Evolutionary conservation across 208 protist species (phyloP), one percentile per base, ranked within the genome.

Genomic region (Wallacemonas collosoma): DNA sequence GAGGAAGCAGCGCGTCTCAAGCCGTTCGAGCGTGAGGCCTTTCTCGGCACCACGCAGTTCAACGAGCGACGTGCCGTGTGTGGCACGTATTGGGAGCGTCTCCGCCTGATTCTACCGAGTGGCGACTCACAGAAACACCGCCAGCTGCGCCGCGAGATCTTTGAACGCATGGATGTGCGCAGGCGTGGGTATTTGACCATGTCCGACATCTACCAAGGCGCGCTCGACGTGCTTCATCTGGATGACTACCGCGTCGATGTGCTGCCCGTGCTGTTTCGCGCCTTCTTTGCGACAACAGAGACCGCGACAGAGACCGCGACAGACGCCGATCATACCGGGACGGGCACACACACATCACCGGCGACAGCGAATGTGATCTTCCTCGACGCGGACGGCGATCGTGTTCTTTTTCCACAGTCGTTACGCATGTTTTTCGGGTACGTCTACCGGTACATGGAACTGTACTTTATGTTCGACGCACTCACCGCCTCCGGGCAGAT

Each of bases 391-490:
- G 58, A 70, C 1, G 41, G 69, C 51, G 85, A 95, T 64, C 83
- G 83, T 62, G 73, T 93, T 63, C 72, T 91, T 17, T 64, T 77
- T 36, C 70, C 69, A 2, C 11, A 7, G 3, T 83, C 93, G 77
- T 79, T 95, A 44, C 67, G 84, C 50, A 72, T 75, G 2, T 87
- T 92, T 38, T 62, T 95, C 36, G 76, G 68, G 9, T 93, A 91
- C 67, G 63, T 95, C 36, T 89, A 86, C 77, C 76, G 76, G 2
- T 93, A 91, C 76, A 86, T 93, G 71, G 79, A 94, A 73, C 62
- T 94, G 55, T 95, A 87, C 67, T 84, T 89, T 40, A 93, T 94
- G 86, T 94, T 94, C 66, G 91, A 95, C 72, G 69, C 78, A 12
- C 79, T 94, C 56, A 83, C 83, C 60, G 84, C 80, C 66, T 66